Conservation (phyloP, 2,329 filamentous ascomycete genomes). For the Sclerotinia subarctica region DNA sequence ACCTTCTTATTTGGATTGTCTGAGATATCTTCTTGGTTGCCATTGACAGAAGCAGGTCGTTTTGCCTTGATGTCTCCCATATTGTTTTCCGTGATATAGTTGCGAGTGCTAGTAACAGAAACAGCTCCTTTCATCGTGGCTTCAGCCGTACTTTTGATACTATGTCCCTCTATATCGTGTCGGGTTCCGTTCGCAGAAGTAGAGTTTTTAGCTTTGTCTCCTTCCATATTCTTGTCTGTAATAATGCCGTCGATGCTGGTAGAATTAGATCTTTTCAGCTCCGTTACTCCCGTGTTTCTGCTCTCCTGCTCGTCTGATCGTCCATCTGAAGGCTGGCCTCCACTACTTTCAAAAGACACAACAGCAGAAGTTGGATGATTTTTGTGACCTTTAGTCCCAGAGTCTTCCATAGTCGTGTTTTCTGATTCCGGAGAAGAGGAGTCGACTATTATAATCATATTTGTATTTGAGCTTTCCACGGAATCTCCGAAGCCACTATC, state of each 20-base stretch:
- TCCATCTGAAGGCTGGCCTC: not conserved
- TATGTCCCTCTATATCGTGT: too few relatives aligned
- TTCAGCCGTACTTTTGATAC: too few relatives aligned
- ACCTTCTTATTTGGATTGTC: not conserved
- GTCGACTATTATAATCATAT: not conserved
- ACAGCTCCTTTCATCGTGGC: too few relatives aligned
- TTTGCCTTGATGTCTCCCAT: not conserved
- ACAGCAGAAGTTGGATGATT: not conserved
- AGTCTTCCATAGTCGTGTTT: not conserved
- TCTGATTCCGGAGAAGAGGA: not conserved
- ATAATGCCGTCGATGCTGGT: too few relatives aligned
- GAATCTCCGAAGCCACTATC: too few relatives aligned
- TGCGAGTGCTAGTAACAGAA: too few relatives aligned
- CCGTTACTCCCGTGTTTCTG: not conserved
- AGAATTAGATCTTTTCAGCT: not conserved
- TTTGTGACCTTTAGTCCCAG: too few relatives aligned
- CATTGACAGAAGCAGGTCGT: accelerated
- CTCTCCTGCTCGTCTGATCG: too few relatives aligned
- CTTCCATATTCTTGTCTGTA: not conserved
- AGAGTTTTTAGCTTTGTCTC: accelerated
- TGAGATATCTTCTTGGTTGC: not conserved
- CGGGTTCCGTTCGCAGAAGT: not conserved
- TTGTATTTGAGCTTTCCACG: not conserved
- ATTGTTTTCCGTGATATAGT: not conserved
- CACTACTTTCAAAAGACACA: not conserved